Evolutionary conservation across 768 basidiomycete genomes (phyloP).

Genomic region (Macrocybe gigantea): DNA sequence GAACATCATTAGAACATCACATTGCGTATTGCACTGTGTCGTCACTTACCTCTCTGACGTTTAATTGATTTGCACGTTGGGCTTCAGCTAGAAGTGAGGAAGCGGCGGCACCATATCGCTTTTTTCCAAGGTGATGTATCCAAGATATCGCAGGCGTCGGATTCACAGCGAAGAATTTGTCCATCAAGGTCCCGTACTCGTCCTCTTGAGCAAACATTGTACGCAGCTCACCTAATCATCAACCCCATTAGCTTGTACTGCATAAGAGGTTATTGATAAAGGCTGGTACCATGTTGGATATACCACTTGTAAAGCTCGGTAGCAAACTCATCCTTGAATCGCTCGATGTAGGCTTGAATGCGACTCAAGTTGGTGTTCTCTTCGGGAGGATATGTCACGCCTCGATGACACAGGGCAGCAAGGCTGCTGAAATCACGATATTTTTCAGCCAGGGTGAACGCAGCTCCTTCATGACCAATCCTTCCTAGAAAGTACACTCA

Average conservation of each 20-base stretch:
- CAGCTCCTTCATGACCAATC: constrained; percentile 59
- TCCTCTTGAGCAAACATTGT: constrained; percentile 77
- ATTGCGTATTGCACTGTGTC: too few species aligned
- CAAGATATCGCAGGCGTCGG: constrained; percentile 67
- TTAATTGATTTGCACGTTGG: constrained; percentile 47
- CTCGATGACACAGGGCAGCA: constrained; percentile 76
- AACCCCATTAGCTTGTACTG: background rate
- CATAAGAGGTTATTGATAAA: background rate
- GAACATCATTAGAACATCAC: too few species aligned
- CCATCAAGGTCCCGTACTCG: constrained; percentile 55
- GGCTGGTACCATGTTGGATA: constrained; percentile 71
- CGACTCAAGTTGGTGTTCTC: constrained; percentile 57
- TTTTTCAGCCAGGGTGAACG: constrained; percentile 79
- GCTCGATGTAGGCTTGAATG: constrained; percentile 69
- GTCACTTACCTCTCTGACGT: constrained; percentile 67
- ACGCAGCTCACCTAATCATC: constrained; percentile 62
- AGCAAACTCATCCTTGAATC: constrained; percentile 79
- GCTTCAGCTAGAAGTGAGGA: constrained; percentile 59
- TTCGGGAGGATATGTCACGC: constrained; percentile 54
- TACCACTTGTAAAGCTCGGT: constrained; percentile 92
- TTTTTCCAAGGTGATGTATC: constrained; percentile 80
- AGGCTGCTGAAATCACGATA: constrained; percentile 83
- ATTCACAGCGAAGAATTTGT: constrained; percentile 61
- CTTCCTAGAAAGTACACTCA: constrained; percentile 38
- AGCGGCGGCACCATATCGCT: constrained; percentile 61